Evolutionary conservation across 1,284 basidiomycete genomes (phyloP).

Genomic region (Ceratobasidium sp.): DNA sequence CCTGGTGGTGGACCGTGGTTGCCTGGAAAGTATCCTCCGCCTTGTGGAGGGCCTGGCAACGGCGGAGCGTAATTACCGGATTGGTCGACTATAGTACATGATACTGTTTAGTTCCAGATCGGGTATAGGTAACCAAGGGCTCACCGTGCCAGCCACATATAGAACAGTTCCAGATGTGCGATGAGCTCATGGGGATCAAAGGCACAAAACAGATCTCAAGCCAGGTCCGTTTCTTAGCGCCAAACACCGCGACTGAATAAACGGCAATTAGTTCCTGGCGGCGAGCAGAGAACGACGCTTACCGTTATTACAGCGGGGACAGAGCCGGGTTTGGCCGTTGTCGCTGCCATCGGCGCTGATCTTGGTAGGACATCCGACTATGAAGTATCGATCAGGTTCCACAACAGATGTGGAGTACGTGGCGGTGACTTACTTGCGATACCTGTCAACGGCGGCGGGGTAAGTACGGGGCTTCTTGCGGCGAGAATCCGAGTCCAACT

Average conservation of each 20-base stretch:
- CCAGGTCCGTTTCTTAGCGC: constrained; percentile 34
- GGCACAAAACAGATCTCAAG: constrained; percentile 35
- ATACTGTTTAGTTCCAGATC: not conserved
- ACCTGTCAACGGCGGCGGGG: constrained; percentile 2
- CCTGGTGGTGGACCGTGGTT: constrained; percentile 31
- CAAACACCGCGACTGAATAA: constrained; percentile 19
- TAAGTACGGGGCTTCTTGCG: not conserved
- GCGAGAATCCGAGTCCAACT: not conserved
- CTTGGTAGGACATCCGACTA: constrained; percentile 30
- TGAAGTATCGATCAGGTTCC: not conserved
- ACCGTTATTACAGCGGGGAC: constrained; percentile 32
- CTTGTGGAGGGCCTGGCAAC: constrained; percentile 20
- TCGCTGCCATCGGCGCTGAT: constrained; percentile 22
- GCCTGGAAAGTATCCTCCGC: constrained; percentile 6
- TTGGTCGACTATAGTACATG: not conserved
- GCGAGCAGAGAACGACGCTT: not conserved
- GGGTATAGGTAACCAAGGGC: not conserved
- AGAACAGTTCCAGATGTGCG: constrained; percentile 31
- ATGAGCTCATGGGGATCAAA: constrained; percentile 26
- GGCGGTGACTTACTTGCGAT: constrained; percentile 22
- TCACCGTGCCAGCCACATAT: constrained; percentile 33
- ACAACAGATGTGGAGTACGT: not conserved
- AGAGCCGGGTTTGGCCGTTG: constrained; percentile 33
- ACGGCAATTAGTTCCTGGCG: not conserved
- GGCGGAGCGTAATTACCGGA: constrained; percentile 23